These are phyloP conservation scores for Colletotrichum sp. DNA, from an alignment of 2,329 filamentous ascomycete genomes.

Conservation along the genomic window DNA sequence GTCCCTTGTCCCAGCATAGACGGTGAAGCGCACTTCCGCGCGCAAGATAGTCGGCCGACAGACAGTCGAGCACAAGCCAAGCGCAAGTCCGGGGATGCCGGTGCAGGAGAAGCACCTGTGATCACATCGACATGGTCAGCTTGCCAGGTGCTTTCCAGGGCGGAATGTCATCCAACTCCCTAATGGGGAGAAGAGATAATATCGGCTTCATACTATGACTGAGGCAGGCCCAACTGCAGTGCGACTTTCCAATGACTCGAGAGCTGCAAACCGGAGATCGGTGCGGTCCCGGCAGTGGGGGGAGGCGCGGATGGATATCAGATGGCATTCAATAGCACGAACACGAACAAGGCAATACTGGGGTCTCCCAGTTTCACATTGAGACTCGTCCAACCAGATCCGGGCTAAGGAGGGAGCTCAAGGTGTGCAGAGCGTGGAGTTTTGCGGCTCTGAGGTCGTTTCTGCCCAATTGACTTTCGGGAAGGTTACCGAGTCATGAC, in stretches of 20 bases:
- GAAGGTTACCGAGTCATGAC: constrained; percentile 14
- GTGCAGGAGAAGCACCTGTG: neutral
- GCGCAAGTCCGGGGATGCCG: neutral
- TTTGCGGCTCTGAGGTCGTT: neutral
- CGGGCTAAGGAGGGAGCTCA: neutral
- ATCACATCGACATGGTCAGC: neutral
- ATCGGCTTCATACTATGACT: neutral
- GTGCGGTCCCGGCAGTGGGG: constrained; percentile 1
- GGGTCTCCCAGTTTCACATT: constrained; percentile 12
- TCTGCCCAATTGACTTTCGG: neutral
- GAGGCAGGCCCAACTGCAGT: neutral
- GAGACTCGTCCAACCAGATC: neutral
- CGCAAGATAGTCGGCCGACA: neutral
- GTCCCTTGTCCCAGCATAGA: neutral
- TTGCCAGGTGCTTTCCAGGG: neutral
- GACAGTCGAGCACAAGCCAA: neutral
- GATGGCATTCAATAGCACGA: neutral
- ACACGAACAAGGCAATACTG: neutral
- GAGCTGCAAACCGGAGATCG: neutral
- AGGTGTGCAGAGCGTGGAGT: neutral
- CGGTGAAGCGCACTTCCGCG: neutral
- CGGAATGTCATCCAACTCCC: neutral
- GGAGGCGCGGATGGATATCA: neutral
- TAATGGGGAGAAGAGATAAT: neutral
- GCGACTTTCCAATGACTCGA: constrained; percentile 6